Base-by-base conservation (phyloP, 495 filamentous ascomycete genomes). In the Astrothelium subdiscretum region DNA sequence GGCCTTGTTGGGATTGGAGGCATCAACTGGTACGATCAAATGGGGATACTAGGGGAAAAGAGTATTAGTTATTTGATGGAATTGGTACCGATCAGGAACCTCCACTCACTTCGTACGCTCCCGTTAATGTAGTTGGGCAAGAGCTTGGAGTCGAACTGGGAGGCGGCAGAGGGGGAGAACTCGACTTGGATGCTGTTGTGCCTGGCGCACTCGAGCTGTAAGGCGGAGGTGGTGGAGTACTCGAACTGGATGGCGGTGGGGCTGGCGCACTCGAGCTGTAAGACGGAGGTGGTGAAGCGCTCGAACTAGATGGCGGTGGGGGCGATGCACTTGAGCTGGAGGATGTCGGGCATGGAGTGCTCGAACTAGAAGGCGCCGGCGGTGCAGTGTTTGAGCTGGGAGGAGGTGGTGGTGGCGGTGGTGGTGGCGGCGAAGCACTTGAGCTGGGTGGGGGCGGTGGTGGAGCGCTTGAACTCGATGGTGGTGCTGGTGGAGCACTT, bases 1-100 rank as follows among this genome's bases (percentile, higher is more conserved):
- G 26, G 67, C 66, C 18, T 31, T 65, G 57, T 68, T 48, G 10
- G 70, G 70, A 13, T 66, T 59, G 13, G 48, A 31, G 15, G 24
- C 52, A 61, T 72, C 64, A 60, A 73, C 59, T 15, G 68, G 68
- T 24, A 75, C 58, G 62, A 75, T 71, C 3, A 75, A 65, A 58
- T 68, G 64, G 2, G 69, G 67, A 61, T 63, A 69, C 57, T 65
- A 44, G 8, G 32, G 18, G 18, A n/a, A 10, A 3, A n/a, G 42
- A 3, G 20, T 3, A 48, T 48, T 48, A 48, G 42, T n/a, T 18
- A 48, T 48, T 15, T 6, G 15, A 6, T 15, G 15, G 18, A 48
- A 10, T 10, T 10, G 18, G 42, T 3, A 20, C 13, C 4, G 42
- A 48, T n/a, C 3, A 8, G 11, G 3, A 48, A 20, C 20, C 42